Percentiles rank a stretch among this genome's conserved stretches.
These are phyloP conservation scores for Erythrophleum ivorense DNA, from an alignment of 331 rosid genomes.

Conservation along the genomic window DNA sequence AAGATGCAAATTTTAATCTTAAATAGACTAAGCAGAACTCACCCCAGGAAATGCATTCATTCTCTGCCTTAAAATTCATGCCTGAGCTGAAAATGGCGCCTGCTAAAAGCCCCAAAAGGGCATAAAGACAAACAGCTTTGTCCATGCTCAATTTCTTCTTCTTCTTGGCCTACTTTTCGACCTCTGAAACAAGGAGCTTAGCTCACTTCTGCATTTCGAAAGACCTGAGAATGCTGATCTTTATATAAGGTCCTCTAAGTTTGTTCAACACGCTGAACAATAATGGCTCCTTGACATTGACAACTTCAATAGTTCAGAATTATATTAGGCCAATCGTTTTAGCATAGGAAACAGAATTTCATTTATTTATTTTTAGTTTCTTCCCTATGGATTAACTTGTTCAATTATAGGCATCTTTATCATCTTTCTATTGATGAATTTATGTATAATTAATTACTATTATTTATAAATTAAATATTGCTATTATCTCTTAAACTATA, in stretches of 20 bases:
- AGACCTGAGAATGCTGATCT: neutral
- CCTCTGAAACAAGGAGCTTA: neutral
- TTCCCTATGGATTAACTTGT: neutral
- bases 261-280: slow-evolving; percentile 18
- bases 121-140: slow-evolving; percentile 32
- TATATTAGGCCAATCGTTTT: neutral
- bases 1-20: too few species aligned
- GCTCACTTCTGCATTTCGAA: slow-evolving; percentile 1
- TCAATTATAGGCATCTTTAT: too few species aligned
- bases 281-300: slow-evolving; percentile 28
- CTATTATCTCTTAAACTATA: too few species aligned
- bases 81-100: slow-evolving; percentile 41
- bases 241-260: slow-evolving; percentile 10
- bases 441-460: too few species aligned
- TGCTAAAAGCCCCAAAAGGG: slow-evolving; percentile 37
- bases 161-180: neutral
- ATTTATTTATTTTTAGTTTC: neutral
- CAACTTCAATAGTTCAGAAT: neutral
- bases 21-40: slow-evolving; percentile 12
- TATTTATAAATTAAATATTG: too few species aligned
- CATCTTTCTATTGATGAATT: too few species aligned
- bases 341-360: neutral
- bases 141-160: slow-evolving; percentile 23
- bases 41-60: slow-evolving; percentile 33
- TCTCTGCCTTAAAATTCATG: slow-evolving; percentile 16